Evolutionary conservation across 192 early-diverging fungal genomes (phyloP).

Genomic region (Coemansia sp.): DNA sequence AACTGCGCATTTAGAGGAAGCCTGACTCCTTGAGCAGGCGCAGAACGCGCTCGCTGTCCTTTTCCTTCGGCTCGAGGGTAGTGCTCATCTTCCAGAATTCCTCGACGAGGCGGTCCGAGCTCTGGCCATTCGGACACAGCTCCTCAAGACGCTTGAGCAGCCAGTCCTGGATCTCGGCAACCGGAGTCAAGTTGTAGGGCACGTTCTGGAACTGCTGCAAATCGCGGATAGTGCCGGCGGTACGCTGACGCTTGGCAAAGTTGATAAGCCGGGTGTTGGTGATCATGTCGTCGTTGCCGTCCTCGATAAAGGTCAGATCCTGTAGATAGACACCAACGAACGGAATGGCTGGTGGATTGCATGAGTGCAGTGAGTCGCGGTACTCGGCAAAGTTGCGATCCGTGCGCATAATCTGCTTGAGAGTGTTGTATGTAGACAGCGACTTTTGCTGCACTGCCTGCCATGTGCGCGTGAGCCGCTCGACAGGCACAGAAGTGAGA

Average conservation of each 20-base stretch:
- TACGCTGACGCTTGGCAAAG: constrained; percentile 84
- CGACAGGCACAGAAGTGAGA: constrained; percentile 83
- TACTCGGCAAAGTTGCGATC: constrained; percentile 81
- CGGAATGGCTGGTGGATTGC: constrained; percentile 77
- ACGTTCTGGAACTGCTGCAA: constrained; percentile 86
- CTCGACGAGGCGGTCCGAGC: constrained; percentile 55
- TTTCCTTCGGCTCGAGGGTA: constrained; percentile 80
- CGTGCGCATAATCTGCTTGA: constrained; percentile 75
- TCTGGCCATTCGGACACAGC: constrained; percentile 60
- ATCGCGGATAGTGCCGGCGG: constrained; percentile 82
- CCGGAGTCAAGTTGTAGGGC: constrained; percentile 71
- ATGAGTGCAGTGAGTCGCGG: constrained; percentile 74
- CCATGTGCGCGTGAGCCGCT: constrained; percentile 90
- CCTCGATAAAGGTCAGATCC: constrained; percentile 89
- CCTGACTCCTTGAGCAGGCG: constrained; percentile 75
- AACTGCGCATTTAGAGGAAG: constrained; percentile 56
- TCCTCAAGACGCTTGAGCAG: constrained; percentile 67
- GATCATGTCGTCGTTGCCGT: constrained; percentile 77
- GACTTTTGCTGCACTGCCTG: constrained; percentile 65
- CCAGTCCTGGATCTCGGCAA: constrained; percentile 81
- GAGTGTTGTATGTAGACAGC: constrained; percentile 57
- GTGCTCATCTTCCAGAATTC: constrained; percentile 78
- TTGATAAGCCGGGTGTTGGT: constrained; percentile 74
- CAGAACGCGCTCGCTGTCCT: constrained; percentile 78
- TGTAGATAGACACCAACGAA: constrained; percentile 85